Evolutionary conservation across 208 protist species (phyloP).

Genomic region (Acanthamoeba polyphaga): DNA sequence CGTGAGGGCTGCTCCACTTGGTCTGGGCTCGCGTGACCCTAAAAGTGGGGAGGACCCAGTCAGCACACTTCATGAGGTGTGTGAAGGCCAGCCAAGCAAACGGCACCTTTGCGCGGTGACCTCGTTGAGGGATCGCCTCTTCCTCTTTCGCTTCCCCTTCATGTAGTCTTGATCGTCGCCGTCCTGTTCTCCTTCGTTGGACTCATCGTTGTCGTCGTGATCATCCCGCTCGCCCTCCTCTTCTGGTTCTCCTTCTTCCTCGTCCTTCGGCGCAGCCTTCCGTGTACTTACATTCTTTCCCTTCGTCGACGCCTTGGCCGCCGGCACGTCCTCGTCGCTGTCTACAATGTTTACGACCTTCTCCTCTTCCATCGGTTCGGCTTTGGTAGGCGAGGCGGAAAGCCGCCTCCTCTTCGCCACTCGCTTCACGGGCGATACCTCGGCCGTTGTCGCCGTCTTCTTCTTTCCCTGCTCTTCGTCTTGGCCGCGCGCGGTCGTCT

Average conservation of each 20-base stretch:
- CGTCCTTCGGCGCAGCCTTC: not conserved
- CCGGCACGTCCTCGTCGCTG: constrained; percentile 18
- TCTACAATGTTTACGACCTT: not conserved
- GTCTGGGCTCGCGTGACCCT: not conserved
- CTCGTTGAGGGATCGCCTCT: not conserved
- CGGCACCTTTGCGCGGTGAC: not conserved
- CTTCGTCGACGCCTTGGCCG: not conserved
- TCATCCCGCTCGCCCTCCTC: not conserved
- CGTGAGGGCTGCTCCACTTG: not conserved
- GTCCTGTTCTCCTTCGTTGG: not conserved
- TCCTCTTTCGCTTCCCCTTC: constrained; percentile 24
- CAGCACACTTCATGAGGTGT: not conserved
- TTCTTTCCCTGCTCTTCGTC: not conserved
- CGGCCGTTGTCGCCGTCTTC: not conserved
- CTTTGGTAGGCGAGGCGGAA: not conserved
- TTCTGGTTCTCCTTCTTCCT: not conserved
- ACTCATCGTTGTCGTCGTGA: not conserved
- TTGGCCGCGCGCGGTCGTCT: not conserved
- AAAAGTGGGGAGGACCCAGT: no score
- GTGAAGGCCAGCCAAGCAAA: not conserved
- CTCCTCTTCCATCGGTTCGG: constrained; percentile 2
- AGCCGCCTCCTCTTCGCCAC: not conserved
- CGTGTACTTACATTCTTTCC: not conserved
- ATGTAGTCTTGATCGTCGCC: constrained; percentile 18
- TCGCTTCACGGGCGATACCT: not conserved